Evolutionary conservation across 768 basidiomycete species (phyloP).

Genomic region (Filobasidium wieringae): DNA sequence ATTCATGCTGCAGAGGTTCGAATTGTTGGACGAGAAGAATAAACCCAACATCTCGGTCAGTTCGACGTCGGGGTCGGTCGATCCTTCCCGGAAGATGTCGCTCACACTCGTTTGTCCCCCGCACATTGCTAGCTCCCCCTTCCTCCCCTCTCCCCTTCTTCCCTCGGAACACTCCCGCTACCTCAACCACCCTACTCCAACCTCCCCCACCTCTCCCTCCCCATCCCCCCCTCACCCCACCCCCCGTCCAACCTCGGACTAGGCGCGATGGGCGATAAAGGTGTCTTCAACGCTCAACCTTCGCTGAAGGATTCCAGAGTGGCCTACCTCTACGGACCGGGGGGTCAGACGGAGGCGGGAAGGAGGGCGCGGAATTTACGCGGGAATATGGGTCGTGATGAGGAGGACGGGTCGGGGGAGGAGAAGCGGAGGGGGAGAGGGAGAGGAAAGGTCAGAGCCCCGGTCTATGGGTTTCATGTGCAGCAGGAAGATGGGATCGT

Average conservation of each 20-base stretch:
- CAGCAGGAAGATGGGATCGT: slow-evolving; percentile 22
- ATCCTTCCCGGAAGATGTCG: too few species aligned
- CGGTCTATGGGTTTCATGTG: slow-evolving; percentile 31
- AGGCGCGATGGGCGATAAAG: too few species aligned
- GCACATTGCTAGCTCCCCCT: too few species aligned
- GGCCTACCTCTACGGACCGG: slow-evolving; percentile 1
- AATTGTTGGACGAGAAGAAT: slow-evolving; percentile 8
- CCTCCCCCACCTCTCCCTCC: background rate
- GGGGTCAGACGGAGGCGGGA: background rate
- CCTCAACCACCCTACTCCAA: too few species aligned
- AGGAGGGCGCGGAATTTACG: background rate
- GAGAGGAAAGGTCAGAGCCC: slow-evolving; percentile 14
- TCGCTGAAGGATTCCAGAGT: too few species aligned
- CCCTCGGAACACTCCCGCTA: too few species aligned
- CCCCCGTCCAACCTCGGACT: too few species aligned
- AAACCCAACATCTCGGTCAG: background rate
- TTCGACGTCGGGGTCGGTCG: background rate
- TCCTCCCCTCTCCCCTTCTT: too few species aligned
- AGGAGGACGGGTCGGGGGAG: background rate
- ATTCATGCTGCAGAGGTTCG: slow-evolving; percentile 30
- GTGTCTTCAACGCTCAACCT: too few species aligned
- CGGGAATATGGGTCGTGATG: background rate
- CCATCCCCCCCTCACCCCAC: background rate
- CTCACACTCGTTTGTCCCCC: too few species aligned
- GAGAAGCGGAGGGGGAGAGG: slow-evolving; percentile 14